phyloP scores from a whole-genome alignment of 768 basidiomycete genomes.

The Tephrocybe sp. region DNA sequence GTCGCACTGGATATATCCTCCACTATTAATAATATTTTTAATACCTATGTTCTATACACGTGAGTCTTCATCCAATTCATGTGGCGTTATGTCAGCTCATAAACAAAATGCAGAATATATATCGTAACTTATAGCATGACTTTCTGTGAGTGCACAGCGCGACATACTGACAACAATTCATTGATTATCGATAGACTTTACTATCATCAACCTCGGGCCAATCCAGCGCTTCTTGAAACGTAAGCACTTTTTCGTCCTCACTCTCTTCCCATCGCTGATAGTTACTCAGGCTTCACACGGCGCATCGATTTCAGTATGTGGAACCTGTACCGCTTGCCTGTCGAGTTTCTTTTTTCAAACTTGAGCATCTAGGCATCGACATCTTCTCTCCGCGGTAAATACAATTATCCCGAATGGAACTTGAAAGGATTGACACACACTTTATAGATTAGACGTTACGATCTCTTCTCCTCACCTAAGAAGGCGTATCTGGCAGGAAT shows the following conservation, averaged over 20 bases:
- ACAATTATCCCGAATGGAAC: no score
- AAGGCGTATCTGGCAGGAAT: slow-evolving; percentile 81
- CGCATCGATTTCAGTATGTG: slow-evolving; percentile 76
- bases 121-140: slow-evolving; percentile 66
- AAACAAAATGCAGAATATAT: slow-evolving; percentile 36
- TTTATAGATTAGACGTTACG: slow-evolving; percentile 55
- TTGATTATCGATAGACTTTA: slow-evolving; percentile 53
- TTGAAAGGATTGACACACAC: no score
- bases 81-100: slow-evolving; percentile 6
- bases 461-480: slow-evolving; percentile 57
- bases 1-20: slow-evolving; percentile 61
- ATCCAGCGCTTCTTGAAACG: slow-evolving; percentile 62
- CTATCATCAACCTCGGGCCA: slow-evolving; percentile 51
- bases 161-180: slow-evolving; percentile 7
- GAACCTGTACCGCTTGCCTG: not conserved
- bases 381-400: slow-evolving; percentile 75
- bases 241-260: slow-evolving; percentile 26
- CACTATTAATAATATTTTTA: slow-evolving; percentile 48
- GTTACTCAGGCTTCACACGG: slow-evolving; percentile 47
- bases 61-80: slow-evolving; percentile 32
- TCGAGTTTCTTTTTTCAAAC: not conserved
- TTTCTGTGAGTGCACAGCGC: slow-evolving; percentile 44
- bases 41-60: slow-evolving; percentile 67
- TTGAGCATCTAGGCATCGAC: slow-evolving; percentile 76
- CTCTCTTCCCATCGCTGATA: not conserved